Evolutionary conservation across 805 yeast genomes (phyloP), one percentile per base, ranked within the genome.

Genomic region (Yamadazyma paraphyllophila): DNA sequence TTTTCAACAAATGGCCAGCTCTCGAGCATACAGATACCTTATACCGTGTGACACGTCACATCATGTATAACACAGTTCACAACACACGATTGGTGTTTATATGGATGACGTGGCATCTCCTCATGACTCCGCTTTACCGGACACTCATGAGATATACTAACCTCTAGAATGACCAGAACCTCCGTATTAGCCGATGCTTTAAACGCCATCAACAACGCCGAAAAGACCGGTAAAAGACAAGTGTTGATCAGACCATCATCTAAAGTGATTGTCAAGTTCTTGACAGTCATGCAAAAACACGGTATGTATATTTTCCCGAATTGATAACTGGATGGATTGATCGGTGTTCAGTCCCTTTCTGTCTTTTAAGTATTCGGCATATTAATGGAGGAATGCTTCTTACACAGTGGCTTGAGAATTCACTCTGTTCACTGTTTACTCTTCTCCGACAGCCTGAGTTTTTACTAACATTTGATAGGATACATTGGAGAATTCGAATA

Each of bases 201-300:
- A 67, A 91, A 91, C 80, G 85, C 96, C 67, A 91, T 91, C 77
- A 89, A 90, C 90, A 91, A 91, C 78, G 98, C 98, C 77, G 97
- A 91, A 81, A 91, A 90, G 81, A 85, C 96, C 76, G 98, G 98
- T 76, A 91, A 91, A 84, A 87, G 98, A 80, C 98, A 91, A 81
- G 97, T 91, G 67, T 78, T 91, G 73, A 84, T 91, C 77, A 88
- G 97, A 83, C 98, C 98, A 58, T 89, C 97, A 44, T 91, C 97
- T 69, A 91, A 91, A 86, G 98, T 91, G 64, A 90, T 91, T 78
- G 83, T 91, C 84, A 91, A 89, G 78, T 91, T 89, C 78, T 81
- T 91, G 75, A 81, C 88, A 67, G 98, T 91, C 65, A 90, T 91
- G 88, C 98, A 91, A 82, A 89, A 83, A 80, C 97, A 91, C 62